phyloP scores from a whole-genome alignment of 352 stramenopile species.

The Phytophthora podocarpi region DNA sequence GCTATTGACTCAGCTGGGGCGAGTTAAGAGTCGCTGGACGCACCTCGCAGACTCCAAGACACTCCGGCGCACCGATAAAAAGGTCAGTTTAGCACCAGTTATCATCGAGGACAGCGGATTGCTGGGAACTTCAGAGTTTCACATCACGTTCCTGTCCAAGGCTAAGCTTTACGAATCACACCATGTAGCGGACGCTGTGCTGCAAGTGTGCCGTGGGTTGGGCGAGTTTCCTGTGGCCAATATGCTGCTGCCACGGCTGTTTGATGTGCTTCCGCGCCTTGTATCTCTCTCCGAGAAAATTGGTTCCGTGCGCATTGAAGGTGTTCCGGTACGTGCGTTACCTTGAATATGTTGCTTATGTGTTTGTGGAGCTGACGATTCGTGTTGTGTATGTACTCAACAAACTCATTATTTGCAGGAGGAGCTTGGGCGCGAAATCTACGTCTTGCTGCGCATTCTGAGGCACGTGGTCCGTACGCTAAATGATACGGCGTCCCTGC shows the following conservation, averaged over 20 bases:
- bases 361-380: not conserved
- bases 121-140: slow-evolving; percentile 44
- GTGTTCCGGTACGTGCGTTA: slow-evolving; percentile 57
- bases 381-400: not conserved
- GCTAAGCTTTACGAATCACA: slow-evolving; percentile 65
- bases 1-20: slow-evolving; percentile 60
- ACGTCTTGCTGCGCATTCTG: slow-evolving; percentile 69
- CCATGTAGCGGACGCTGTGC: slow-evolving; percentile 64
- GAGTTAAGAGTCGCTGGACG: slow-evolving; percentile 60
- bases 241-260: slow-evolving; percentile 59
- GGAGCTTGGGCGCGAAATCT: slow-evolving; percentile 73
- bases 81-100: slow-evolving; percentile 13
- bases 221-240: slow-evolving; percentile 50
- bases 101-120: slow-evolving; percentile 32
- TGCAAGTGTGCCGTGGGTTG: slow-evolving; percentile 69
- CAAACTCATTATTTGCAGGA: slow-evolving; percentile 34
- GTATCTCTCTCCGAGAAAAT: slow-evolving; percentile 67
- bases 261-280: slow-evolving; percentile 64
- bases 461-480: slow-evolving; percentile 64
- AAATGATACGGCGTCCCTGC: slow-evolving; percentile 47
- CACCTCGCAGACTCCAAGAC: slow-evolving; percentile 51
- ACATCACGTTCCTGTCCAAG: slow-evolving; percentile 71
- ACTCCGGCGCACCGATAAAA: slow-evolving; percentile 42
- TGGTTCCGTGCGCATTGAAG: slow-evolving; percentile 63
- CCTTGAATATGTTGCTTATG: not conserved